Base-by-base conservation (phyloP, 129 eudicot genomes). In the Smallanthus sonchifolius region DNA sequence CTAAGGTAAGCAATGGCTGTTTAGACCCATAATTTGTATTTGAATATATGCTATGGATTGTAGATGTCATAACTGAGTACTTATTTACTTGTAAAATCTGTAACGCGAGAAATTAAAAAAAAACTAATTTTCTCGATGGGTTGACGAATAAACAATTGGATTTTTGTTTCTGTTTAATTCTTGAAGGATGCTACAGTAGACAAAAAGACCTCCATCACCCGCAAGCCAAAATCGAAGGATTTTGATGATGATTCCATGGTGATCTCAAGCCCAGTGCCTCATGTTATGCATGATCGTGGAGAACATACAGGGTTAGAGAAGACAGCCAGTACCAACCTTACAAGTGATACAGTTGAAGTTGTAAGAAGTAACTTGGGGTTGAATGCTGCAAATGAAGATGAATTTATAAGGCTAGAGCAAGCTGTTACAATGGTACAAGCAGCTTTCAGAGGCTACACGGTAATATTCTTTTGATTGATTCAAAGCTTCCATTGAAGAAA, bases 361-460 rank as follows among this genome's bases (percentile, higher is more conserved):
- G 69, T 61, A 49, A 66, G 67, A 47, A 83, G 67, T 64, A 47
- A 52, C 42, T 30, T 17, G 2, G 70, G 51, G n/a, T 4, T 72
- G 28, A 67, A 28, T 60, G 36, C 84, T 64, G 75, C 69, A 71
- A 83, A 86, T 67, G 84, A 70, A 39, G 86, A 71, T 28, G 97
- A 90, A 79, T 67, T 61, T 37, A 77, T 37, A 37, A 81, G 64
- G 70, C 92, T 51, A 75, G 91, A 90, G 56, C 64, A 77, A 78
- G 98, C 97, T 86, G 97, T 91, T 42, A 84, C 88, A 32, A 90
- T 86, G 83, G 81, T 89, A 70, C 98, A 93, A 74, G 95, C 98
- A 42, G 97, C 91, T 42, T 90, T 86, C 67, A 90, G 97, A 82
- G 98, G 98, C 73, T 93, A 93, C 77, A 72, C 88, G 97, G 98